phyloP scores from a whole-genome alignment of 2,329 filamentous ascomycete genomes.

The Neofusicoccum parvum region DNA sequence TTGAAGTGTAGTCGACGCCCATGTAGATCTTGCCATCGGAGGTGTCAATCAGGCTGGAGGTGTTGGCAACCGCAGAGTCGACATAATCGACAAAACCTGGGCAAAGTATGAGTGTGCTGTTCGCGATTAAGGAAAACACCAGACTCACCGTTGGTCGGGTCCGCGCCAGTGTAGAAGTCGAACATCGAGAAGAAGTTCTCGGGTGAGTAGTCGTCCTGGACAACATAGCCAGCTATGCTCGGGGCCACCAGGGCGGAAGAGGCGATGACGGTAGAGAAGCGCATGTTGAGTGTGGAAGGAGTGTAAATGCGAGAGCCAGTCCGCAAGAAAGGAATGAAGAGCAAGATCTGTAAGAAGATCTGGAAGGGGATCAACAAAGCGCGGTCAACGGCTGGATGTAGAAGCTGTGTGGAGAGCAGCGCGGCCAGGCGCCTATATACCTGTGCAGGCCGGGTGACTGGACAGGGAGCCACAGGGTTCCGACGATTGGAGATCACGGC shows the following conservation, averaged over 20 bases:
- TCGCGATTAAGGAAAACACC: slow-evolving; percentile 22
- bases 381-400: slow-evolving; percentile 16
- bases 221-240: slow-evolving; percentile 39
- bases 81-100: slow-evolving; percentile 46
- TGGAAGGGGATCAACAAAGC: slow-evolving; percentile 15
- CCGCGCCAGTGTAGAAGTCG: slow-evolving; percentile 38
- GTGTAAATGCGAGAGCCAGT: slow-evolving; percentile 1
- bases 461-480: not conserved
- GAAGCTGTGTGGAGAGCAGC: slow-evolving; percentile 5
- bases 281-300: slow-evolving; percentile 32
- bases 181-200: slow-evolving; percentile 41
- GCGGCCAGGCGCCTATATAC: slow-evolving; percentile 13
- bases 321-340: not conserved
- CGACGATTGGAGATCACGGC: slow-evolving; percentile 15
- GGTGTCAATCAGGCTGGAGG: slow-evolving; percentile 45
- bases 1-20: slow-evolving; percentile 48
- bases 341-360: not conserved
- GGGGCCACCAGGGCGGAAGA: slow-evolving; percentile 36
- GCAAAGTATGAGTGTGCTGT: slow-evolving; percentile 26
- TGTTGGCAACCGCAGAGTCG: slow-evolving; percentile 39
- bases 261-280: slow-evolving; percentile 38
- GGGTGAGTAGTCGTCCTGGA: slow-evolving; percentile 26
- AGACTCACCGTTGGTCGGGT: slow-evolving; percentile 47
- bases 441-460: not conserved
- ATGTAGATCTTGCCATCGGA: slow-evolving; percentile 43